These are phyloP conservation scores for Corchorus olitorius DNA, from an alignment of 345 rosid species.

Conservation along the genomic window DNA sequence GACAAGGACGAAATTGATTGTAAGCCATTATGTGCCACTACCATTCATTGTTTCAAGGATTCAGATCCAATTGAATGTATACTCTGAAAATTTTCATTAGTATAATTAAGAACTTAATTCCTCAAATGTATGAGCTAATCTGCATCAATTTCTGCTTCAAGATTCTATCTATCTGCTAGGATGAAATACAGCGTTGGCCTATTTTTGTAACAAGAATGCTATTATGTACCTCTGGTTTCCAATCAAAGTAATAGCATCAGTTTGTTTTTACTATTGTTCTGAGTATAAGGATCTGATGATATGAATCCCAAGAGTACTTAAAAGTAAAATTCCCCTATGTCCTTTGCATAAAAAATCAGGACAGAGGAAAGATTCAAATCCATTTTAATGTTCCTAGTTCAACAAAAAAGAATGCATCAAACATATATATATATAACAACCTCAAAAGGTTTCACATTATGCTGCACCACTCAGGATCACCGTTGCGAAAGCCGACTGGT, in stretches of 20 bases:
- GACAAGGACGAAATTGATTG: not conserved
- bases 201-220: not conserved
- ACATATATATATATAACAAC: too few relatives aligned
- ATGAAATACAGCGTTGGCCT: not conserved
- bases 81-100: not conserved
- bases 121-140: not conserved
- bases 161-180: not conserved
- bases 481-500: not conserved
- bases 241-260: not conserved
- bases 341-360: not conserved
- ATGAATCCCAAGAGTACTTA: not conserved
- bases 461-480: slow-evolving; percentile 16
- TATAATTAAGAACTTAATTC: not conserved
- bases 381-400: not conserved
- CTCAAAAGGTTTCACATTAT: slow-evolving; percentile 8
- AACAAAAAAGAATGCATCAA: not conserved
- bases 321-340: not conserved
- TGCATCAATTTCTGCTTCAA: not conserved
- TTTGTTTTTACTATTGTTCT: not conserved
- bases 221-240: not conserved
- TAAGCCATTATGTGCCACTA: not conserved
- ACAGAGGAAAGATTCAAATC: not conserved
- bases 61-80: not conserved
- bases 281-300: not conserved
- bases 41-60: not conserved